Evolutionary conservation across 2,329 filamentous ascomycete species (phyloP).

Genomic region (Sporothrix phasma): DNA sequence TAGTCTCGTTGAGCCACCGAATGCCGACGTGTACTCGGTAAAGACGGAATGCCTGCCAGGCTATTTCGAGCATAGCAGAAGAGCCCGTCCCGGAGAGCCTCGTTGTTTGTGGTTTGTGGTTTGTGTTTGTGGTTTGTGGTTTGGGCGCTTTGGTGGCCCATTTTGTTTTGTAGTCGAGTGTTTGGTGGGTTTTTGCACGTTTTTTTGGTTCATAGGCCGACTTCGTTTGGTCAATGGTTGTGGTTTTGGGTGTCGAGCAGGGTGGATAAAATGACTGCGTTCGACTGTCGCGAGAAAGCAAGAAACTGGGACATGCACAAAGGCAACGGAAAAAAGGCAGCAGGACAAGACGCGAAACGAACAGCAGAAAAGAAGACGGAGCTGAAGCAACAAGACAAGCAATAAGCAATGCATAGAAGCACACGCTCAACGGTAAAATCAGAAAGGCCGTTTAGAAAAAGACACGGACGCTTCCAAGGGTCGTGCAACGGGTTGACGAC

Average conservation of each 20-base stretch:
- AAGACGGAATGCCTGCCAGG: background rate
- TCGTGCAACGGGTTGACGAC: too few relatives aligned
- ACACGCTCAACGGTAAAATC: constrained; percentile 11
- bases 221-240: background rate
- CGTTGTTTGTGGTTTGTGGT: background rate
- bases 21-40: background rate
- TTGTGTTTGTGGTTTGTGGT: background rate
- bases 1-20: background rate
- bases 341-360: too few relatives aligned
- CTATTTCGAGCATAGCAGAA: constrained; percentile 1
- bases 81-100: background rate
- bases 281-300: background rate
- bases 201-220: background rate
- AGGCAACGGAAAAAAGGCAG: background rate
- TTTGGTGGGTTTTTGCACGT: background rate
- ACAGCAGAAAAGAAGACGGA: background rate
- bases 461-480: constrained; percentile 14
- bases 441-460: constrained; percentile 16
- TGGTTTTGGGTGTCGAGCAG: background rate
- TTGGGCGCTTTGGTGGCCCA: background rate
- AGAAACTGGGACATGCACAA: background rate
- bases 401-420: background rate
- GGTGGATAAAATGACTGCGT: background rate
- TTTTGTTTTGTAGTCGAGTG: background rate
- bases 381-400: background rate